Percentiles rank a stretch among this genome's conserved stretches.
These are phyloP conservation scores for Naganishia cerealis DNA, from an alignment of 1,284 basidiomycete species.

Conservation along the genomic window DNA sequence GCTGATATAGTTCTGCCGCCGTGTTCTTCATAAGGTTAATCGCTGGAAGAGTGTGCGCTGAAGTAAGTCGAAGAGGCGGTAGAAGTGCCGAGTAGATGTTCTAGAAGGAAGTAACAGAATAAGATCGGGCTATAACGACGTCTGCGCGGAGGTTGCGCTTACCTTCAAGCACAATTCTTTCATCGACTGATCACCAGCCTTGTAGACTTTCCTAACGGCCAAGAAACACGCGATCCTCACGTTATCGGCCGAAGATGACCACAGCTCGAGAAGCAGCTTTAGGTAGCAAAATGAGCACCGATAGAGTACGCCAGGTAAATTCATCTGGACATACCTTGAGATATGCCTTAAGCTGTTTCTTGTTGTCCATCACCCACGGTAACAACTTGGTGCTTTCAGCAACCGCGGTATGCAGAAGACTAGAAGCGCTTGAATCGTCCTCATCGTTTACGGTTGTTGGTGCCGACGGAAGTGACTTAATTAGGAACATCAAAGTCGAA, in stretches of 20 bases:
- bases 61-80: conserved; percentile 73
- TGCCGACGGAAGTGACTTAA: conserved; percentile 69
- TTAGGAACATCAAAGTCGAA: conserved; percentile 75
- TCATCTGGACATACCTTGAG: conserved; percentile 64
- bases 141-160: conserved; percentile 33
- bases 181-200: conserved; percentile 75
- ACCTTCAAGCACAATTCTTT: conserved; percentile 86
- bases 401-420: conserved; percentile 68
- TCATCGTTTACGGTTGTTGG: conserved; percentile 50
- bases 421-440: conserved; percentile 44
- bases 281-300: neutral
- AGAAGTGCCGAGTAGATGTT: conserved; percentile 82
- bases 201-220: conserved; percentile 76
- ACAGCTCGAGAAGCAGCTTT: conserved; percentile 75
- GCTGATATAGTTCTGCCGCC: conserved; percentile 84
- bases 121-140: conserved; percentile 17
- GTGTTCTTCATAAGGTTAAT: conserved; percentile 99
- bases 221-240: conserved; percentile 86
- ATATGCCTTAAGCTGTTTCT: conserved; percentile 79
- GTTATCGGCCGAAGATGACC: conserved; percentile 77
- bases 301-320: neutral
- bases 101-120: conserved; percentile 53
- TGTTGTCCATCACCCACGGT: conserved; percentile 78
- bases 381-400: conserved; percentile 80
- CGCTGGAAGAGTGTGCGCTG: conserved; percentile 80